Evolutionary conservation across 139 green algal genomes (phyloP), one percentile per base, ranked within the genome.

Genomic region (Chlorella sorokiniana): DNA sequence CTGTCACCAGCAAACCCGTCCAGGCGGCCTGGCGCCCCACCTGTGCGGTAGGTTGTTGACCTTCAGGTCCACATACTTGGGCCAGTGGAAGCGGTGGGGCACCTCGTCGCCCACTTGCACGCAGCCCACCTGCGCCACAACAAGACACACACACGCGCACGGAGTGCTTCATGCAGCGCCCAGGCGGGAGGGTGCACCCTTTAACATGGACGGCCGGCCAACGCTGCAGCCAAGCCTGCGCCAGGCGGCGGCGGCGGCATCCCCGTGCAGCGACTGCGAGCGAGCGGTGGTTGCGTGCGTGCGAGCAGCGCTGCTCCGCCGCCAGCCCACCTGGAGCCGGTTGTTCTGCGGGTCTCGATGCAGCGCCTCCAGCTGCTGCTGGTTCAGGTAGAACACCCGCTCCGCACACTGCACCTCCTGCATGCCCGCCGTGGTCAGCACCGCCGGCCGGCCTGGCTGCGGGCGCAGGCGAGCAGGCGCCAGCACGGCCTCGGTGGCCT

Each of bases 61-160:
- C 1, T 70, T 72, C 40, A 96, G 81, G 31, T 86, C 85, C 9
- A 87, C 61, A 22, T 84, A 35, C 8, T 79, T 74, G 0, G 94
- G 94, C 94, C 94, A 97, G 80, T 96, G 92, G 48, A 90, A 89
- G 69, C 94, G 86, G 70, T 88, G 89, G 16, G 82, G 74, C 56
- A 95, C 88, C 41, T 76, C 18, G 79, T 97, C 94, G 33, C 79
- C 67, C 41, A 91, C 45, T 33, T 78, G 29, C 65, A 92, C 27
- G 81, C 86, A 90, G 5, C 51, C 81, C 31, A 82, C 70, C 78
- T 87, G 81, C 16, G 84, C 23, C 18, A 16, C 10, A 42, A 22
- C 3, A 38, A 23, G 22, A 18, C 29, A 3, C 2, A 61, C 37
- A 3, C 22, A 35, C 9, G 9, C 3, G 59, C 23, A 33, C n/a